Percentiles rank a stretch among this genome's conserved stretches.
phyloP scores from a whole-genome alignment of 345 rosid species.

The Sonneratia caseolaris region DNA sequence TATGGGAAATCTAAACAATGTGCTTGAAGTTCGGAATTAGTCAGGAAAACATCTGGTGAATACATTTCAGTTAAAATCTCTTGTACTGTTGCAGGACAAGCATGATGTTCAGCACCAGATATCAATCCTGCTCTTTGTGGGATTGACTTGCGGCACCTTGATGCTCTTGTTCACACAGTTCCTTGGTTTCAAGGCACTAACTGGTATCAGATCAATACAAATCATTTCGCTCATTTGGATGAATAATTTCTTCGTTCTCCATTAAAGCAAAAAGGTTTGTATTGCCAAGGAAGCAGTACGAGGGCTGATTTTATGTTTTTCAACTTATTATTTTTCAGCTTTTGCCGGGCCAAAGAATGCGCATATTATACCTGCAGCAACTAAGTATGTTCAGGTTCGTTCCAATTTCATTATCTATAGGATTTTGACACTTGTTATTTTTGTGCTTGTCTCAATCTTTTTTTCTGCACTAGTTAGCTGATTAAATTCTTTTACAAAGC shows the following conservation, averaged over 20 bases:
- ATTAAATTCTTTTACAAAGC: neutral
- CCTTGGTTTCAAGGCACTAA: constrained; percentile 60
- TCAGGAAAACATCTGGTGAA: neutral
- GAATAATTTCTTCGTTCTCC: neutral
- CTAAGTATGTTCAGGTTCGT: constrained; percentile 72
- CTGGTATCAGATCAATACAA: constrained; percentile 35
- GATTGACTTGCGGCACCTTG: constrained; percentile 60
- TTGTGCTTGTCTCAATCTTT: neutral
- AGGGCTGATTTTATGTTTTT: neutral
- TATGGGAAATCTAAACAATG: neutral
- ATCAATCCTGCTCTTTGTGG: constrained; percentile 63
- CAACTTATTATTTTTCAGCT: constrained; percentile 36
- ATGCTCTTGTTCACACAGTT: constrained; percentile 68
- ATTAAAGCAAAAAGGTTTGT: neutral
- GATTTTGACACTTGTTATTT: neutral
- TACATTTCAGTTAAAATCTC: neutral
- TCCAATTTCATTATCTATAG: too few species aligned
- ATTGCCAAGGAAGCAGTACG: neutral
- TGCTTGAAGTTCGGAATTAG: neutral
- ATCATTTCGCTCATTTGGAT: neutral
- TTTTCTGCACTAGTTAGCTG: neutral
- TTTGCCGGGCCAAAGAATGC: constrained; percentile 67
- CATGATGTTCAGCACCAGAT: constrained; percentile 76
- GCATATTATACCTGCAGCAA: constrained; percentile 71
- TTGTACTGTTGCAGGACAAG: constrained; percentile 40